Percentiles rank a stretch among this genome's conserved stretches.
phyloP scores from a whole-genome alignment of 192 early-diverging fungal species.

The Backusella morwellensis region DNA sequence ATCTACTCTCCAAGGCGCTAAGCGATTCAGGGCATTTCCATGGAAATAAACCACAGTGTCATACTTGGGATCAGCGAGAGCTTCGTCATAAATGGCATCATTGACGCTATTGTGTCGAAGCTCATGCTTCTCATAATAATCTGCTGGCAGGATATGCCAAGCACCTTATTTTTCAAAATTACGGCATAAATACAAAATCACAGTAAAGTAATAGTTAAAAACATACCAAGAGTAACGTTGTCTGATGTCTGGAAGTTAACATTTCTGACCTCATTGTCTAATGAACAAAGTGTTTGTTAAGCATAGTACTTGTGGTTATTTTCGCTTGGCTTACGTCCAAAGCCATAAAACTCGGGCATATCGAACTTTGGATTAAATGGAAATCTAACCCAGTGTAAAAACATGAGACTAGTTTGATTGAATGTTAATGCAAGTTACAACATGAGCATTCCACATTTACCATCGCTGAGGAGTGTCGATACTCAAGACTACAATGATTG shows the following conservation, averaged over 20 bases:
- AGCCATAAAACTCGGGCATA: constrained; percentile 36
- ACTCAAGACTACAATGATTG: constrained; percentile 7
- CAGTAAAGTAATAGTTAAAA: no score
- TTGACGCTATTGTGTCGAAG: constrained; percentile 13
- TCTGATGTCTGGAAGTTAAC: constrained; percentile 26
- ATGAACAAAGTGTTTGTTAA: neutral
- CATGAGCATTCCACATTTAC: neutral
- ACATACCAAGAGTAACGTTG: constrained; percentile 31
- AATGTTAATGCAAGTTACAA: neutral
- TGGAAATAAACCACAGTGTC: constrained; percentile 41
- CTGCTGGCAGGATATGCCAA: constrained; percentile 35
- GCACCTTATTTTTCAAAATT: constrained; percentile 21
- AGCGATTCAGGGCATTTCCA: constrained; percentile 39
- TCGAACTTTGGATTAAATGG: constrained; percentile 24
- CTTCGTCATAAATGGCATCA: constrained; percentile 23
- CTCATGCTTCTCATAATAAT: constrained; percentile 22
- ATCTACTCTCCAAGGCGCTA: constrained; percentile 34
- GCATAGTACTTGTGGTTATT: neutral
- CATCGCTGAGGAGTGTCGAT: constrained; percentile 24
- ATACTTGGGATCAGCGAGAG: constrained; percentile 19
- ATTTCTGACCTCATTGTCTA: constrained; percentile 39
- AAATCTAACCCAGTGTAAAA: constrained; percentile 32
- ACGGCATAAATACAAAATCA: neutral
- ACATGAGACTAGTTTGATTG: constrained; percentile 20
- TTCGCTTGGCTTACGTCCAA: constrained; percentile 28